Evolutionary conservation across 2,329 filamentous ascomycete species (phyloP).

Genomic region (Pestalotiopsis sp.): DNA sequence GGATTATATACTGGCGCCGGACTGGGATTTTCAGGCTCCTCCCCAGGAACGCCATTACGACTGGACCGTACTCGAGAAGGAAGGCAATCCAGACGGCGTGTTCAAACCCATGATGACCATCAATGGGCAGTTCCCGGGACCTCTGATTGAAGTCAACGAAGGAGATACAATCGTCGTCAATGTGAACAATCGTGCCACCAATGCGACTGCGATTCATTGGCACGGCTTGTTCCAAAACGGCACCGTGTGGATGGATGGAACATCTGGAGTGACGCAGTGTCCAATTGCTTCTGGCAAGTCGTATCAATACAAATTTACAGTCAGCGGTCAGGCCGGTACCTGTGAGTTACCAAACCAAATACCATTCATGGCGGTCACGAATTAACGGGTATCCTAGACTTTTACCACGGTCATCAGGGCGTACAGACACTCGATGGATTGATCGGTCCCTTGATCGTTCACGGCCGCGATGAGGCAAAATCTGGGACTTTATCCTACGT

Average conservation of each 20-base stretch:
- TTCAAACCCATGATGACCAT: constrained; percentile 66
- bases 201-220: constrained; percentile 73
- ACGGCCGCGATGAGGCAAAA: constrained; percentile 57
- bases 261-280: constrained; percentile 68
- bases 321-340: constrained; percentile 47
- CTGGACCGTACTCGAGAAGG: constrained; percentile 62
- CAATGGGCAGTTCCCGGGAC: constrained; percentile 75
- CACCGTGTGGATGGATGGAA: constrained; percentile 75
- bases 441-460: constrained; percentile 65
- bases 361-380: not conserved
- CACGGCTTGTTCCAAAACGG: constrained; percentile 80
- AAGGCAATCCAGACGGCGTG: constrained; percentile 63
- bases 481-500: constrained; percentile 52
- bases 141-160: constrained; percentile 72
- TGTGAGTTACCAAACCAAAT: constrained; percentile 29
- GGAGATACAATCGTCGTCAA: constrained; percentile 73
- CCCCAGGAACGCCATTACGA: constrained; percentile 57
- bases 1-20: constrained; percentile 59
- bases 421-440: constrained; percentile 69
- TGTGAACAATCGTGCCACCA: constrained; percentile 67
- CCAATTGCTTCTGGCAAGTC: constrained; percentile 63
- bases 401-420: constrained; percentile 54
- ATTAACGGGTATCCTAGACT: constrained; percentile 26
- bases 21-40: constrained; percentile 57
- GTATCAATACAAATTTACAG: constrained; percentile 70